A percentile compares a stretch with the other conserved stretches of the same genome.
phyloP scores from a whole-genome alignment of 139 green algal species.

The Chlorella sp. region DNA sequence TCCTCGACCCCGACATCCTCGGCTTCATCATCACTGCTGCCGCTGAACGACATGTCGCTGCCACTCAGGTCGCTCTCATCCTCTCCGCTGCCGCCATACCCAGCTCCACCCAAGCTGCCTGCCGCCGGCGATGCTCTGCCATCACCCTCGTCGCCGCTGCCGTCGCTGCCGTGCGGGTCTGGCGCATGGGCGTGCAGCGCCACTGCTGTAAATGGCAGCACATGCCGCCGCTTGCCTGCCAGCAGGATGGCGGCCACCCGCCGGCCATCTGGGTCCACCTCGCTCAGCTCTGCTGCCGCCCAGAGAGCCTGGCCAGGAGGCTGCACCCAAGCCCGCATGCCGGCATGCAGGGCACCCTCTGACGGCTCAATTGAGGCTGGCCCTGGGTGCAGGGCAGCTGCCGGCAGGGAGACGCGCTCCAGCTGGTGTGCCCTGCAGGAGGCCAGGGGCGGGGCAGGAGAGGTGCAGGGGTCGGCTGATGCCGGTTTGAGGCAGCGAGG shows the following conservation, averaged over 20 bases:
- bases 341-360: not conserved
- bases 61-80: not conserved
- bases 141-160: not conserved
- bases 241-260: not conserved
- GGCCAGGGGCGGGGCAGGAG: no score
- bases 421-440: conserved; percentile 4
- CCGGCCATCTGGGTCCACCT: not conserved
- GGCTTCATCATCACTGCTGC: not conserved
- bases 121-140: not conserved
- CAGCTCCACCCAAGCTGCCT: not conserved
- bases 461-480: not conserved
- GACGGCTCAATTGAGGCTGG: not conserved
- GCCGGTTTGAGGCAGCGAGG: no score
- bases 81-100: not conserved
- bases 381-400: not conserved
- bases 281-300: conserved; percentile 17
- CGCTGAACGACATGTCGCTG: not conserved
- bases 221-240: not conserved
- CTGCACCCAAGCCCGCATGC: not conserved
- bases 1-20: not conserved
- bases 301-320: conserved; percentile 6
- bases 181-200: not conserved
- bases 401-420: not conserved
- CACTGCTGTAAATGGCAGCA: conserved; percentile 13
- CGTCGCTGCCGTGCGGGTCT: not conserved